Conservation (phyloP, 2,329 filamentous ascomycete species). For the Fusarium sp. region DNA sequence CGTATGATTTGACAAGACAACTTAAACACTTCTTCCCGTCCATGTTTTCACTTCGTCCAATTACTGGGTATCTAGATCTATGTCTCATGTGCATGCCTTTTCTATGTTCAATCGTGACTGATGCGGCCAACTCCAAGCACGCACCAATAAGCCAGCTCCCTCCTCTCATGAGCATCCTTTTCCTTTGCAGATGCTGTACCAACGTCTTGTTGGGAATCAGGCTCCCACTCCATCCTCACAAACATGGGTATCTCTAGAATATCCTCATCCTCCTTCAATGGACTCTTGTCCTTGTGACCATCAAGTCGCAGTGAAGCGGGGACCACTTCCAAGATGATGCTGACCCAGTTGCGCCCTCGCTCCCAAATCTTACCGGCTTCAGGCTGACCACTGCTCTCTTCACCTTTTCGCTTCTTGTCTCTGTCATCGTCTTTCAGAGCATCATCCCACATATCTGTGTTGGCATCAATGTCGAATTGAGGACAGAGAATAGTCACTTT, state of each 20-base stretch:
- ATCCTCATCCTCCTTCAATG: slow-evolving; percentile 68
- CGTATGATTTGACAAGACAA: slow-evolving; percentile 52
- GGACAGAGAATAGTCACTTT: slow-evolving; percentile 93
- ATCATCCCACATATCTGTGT: slow-evolving; percentile 89
- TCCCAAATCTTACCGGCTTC: slow-evolving; percentile 98
- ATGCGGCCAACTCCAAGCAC: slow-evolving; percentile 90
- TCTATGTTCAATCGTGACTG: slow-evolving; percentile 53
- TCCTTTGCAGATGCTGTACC: slow-evolving; percentile 62
- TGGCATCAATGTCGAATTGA: slow-evolving; percentile 92
- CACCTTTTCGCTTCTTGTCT: slow-evolving; percentile 52
- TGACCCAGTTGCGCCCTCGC: slow-evolving; percentile 91
- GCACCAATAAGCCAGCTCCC: slow-evolving; percentile 95
- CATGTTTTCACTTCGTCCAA: slow-evolving; percentile 38
- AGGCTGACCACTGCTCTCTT: slow-evolving; percentile 60
- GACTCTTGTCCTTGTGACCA: slow-evolving; percentile 52
- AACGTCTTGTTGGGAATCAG: slow-evolving; percentile 72
- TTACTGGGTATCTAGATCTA: slow-evolving; percentile 55
- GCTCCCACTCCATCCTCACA: slow-evolving; percentile 90
- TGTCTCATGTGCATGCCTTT: slow-evolving; percentile 27
- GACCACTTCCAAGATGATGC: slow-evolving; percentile 90
- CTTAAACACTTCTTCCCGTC: slow-evolving; percentile 44
- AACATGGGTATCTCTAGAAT: slow-evolving; percentile 91
- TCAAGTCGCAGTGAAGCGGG: slow-evolving; percentile 64
- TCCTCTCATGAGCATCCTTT: slow-evolving; percentile 76
- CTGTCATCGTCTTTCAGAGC: slow-evolving; percentile 70